A percentile compares a stretch with the other conserved stretches of the same genome.
These are phyloP conservation scores for Blastocladiella britannica DNA, from an alignment of 192 early-diverging fungal genomes.

Conservation along the genomic window DNA sequence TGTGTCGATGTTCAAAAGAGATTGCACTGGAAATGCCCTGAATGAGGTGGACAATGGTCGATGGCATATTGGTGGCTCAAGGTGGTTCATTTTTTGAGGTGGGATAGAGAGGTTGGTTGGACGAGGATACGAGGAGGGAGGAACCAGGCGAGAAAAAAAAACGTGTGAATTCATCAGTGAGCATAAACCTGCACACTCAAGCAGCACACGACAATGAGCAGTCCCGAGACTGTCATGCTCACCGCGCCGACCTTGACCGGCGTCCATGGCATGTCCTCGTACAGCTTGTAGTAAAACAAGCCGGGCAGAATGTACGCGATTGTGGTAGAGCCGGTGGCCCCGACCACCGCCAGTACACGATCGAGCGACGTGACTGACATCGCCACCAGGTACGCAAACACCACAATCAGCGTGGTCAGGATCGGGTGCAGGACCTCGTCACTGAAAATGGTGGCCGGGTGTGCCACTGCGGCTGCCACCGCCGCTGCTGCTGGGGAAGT, in stretches of 20 bases:
- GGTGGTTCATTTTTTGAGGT: too few relatives aligned
- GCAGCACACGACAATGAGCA: conserved; percentile 59
- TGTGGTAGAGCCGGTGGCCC: conserved; percentile 85
- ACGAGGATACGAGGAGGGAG: too few relatives aligned
- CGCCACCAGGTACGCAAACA: conserved; percentile 47
- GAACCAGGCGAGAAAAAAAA: too few relatives aligned
- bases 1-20: too few relatives aligned
- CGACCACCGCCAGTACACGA: conserved; percentile 73
- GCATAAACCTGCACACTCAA: conserved; percentile 29
- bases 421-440: conserved; percentile 27
- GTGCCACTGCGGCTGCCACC: too few relatives aligned
- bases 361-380: conserved; percentile 59
- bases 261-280: conserved; percentile 36
- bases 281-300: conserved; percentile 73
- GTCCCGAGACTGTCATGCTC: conserved; percentile 40
- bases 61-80: too few relatives aligned
- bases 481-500: too few relatives aligned
- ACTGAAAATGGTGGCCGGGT: too few relatives aligned
- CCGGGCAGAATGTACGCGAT: conserved; percentile 94
- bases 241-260: conserved; percentile 41
- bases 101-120: too few relatives aligned
- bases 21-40: too few relatives aligned
- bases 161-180: too few relatives aligned
- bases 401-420: conserved; percentile 47
- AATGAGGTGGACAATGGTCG: too few relatives aligned